These are phyloP conservation scores for Coniochaeta hoffmannii DNA, from an alignment of 2,329 filamentous ascomycete genomes.

Conservation along the genomic window DNA sequence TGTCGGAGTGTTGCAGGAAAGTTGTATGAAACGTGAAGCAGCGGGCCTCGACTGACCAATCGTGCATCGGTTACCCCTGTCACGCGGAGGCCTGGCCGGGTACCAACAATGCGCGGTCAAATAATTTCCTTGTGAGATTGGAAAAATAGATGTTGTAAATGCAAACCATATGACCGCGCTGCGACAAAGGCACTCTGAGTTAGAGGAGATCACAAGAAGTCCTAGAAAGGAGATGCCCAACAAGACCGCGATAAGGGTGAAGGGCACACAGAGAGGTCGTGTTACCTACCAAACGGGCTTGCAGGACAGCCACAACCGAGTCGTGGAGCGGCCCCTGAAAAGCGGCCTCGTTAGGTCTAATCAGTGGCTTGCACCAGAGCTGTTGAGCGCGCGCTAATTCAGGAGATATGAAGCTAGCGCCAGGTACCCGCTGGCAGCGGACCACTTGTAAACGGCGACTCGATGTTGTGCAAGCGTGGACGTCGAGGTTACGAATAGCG, in stretches of 20 bases:
- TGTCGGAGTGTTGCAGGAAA: background rate
- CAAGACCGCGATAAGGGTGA: no score
- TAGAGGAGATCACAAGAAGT: no score
- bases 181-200: background rate
- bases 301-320: background rate
- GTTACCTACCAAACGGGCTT: background rate
- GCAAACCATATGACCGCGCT: background rate
- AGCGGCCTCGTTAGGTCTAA: background rate
- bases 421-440: background rate
- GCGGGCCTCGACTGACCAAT: background rate
- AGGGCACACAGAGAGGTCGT: no score
- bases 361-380: background rate
- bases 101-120: background rate
- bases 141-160: background rate
- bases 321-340: conserved; percentile 1
- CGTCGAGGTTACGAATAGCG: no score
- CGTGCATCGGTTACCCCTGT: background rate
- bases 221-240: background rate
- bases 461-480: no score
- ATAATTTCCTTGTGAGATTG: background rate
- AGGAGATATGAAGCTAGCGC: background rate
- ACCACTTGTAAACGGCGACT: background rate
- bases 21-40: background rate
- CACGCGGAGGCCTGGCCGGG: background rate
- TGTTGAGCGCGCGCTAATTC: conserved; percentile 1